Evolutionary conservation across 2,329 filamentous ascomycete species (phyloP), one percentile per base, ranked within the genome.

Genomic region (Aspergillus fischeri): DNA sequence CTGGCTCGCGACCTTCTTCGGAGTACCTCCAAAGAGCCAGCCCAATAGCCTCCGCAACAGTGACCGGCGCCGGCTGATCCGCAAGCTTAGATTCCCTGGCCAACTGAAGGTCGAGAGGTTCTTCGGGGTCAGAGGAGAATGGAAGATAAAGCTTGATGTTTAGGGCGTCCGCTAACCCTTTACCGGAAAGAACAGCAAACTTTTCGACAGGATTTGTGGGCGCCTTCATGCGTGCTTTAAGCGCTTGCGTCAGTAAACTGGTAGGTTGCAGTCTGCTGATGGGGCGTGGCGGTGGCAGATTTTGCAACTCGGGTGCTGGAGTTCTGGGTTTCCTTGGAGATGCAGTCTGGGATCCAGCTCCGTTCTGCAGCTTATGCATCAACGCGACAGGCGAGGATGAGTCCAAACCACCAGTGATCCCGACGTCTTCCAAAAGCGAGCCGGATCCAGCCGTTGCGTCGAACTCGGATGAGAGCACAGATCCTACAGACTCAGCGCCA

Each of bases 101-200:
- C 27, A 87, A 74, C 3, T 84, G 80, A 56, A 88, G 76, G 65
- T 87, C 83, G 45, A 86, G 74, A 0, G 84, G 80, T 49, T 83
- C 80, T 3, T 81, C 78, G 0, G 83, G 75, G 27, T 81, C 78
- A 2, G 78, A 74, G 1, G 84, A 85, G 62, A 83, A 86, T 0
- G 85, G 84, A 17, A 80, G 78, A 65, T 85, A 87, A 17, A 88
- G 81, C 65, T 84, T 86, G 69, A 88, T 81, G 70, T 85, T 86
- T 10, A 88, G 71, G 2, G 84, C 82, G 57, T 81, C 83, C 4
- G 77, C 78, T 58, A 84, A 81, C n/a, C 82, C 84, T 62, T 83
- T 83, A 10, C 83, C 85, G 57, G 82, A 85, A 21, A 86, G 75
- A 5, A 79, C 77, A 3, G 83, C 84, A 66, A 85, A 88, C 38